These are phyloP conservation scores for Podospora bellae-mahoneyi DNA, from an alignment of 495 filamentous ascomycete species.

Conservation along the genomic window DNA sequence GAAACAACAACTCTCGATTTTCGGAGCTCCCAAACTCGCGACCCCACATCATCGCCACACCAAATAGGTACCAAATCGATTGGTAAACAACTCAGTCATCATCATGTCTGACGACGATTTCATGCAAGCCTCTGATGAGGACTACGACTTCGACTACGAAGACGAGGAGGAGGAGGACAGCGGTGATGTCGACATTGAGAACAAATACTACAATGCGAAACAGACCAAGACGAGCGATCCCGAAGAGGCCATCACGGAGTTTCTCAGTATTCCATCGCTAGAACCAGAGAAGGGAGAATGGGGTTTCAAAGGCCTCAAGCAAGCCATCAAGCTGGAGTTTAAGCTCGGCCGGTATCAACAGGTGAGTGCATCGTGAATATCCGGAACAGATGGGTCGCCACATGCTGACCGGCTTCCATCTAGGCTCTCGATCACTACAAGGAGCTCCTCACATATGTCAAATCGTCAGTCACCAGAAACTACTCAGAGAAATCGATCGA, in stretches of 20 bases:
- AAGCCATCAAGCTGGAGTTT: constrained; percentile 96
- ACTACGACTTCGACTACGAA: constrained; percentile 97
- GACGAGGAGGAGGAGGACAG: constrained; percentile 85
- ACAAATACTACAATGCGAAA: constrained; percentile 99
- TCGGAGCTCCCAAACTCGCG: background rate
- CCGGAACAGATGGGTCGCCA: background rate
- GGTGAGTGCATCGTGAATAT: constrained; percentile 43
- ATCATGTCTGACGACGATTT: constrained; percentile 96
- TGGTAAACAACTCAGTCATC: constrained; percentile 18
- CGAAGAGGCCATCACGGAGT: constrained; percentile 86
- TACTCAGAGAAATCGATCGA: constrained; percentile 99
- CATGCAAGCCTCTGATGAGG: constrained; percentile 95
- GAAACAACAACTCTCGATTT: background rate
- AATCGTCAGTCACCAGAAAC: constrained; percentile 93
- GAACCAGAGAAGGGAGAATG: constrained; percentile 91
- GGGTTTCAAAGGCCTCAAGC: constrained; percentile 98
- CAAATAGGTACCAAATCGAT: background rate
- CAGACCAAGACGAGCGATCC: constrained; percentile 86
- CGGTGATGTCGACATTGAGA: constrained; percentile 92
- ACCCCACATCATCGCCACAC: background rate
- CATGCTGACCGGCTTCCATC: constrained; percentile 4
- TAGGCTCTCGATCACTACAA: constrained; percentile 93
- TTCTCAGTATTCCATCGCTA: constrained; percentile 76
- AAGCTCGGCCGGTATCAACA: constrained; percentile 78
- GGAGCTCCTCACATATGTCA: constrained; percentile 95